Evolutionary conservation across 208 protist genomes (phyloP), one percentile per base, ranked within the genome.

Genomic region (Trypanosoma vivax): DNA sequence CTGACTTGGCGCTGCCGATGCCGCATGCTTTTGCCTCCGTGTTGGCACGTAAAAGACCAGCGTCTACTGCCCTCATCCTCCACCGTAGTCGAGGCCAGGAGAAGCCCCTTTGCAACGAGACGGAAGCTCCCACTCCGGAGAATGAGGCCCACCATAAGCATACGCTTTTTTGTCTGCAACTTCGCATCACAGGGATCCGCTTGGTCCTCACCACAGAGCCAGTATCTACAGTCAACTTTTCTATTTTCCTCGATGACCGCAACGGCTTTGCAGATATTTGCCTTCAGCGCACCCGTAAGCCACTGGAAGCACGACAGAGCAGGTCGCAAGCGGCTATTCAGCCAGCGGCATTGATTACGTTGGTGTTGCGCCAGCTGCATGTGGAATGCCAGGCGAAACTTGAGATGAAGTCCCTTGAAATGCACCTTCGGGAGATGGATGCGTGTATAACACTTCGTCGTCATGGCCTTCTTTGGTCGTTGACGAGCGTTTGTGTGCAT

Each of bases 321-420:
- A 28, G 61, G 2, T n/a, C 14, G 35, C 14, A 2, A 21, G 31
- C 29, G 18, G 27, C 30, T 29, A 28, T 25, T 7, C 43, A 33
- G 19, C 60, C 73, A 1, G 50, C 56, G 7, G 24, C 51, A 19
- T 76, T 69, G 7, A 34, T 90, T 24, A 38, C 77, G n/a, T 29
- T 89, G 16, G 61, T 66, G 34, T 43, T 88, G 34, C 68, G 57
- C 21, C 59, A 64, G 2, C 24, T 89, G 25, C 72, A 74, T 2
- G 78, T 78, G 16, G 83, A 94, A 72, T 88, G 80, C 53, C 88
- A 90, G 50, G 88, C 78, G 23, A 84, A 79, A 58, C 67, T 94
- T 16, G 88, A 94, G 65, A 79, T 92, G 41, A 90, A 90, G 64
- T 89, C 83, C 25, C 29, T 94, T 3, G 88, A 92, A 59, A 57